Evolutionary conservation across 805 yeast genomes (phyloP).

Genomic region (Saccharomycopsis malanga): DNA sequence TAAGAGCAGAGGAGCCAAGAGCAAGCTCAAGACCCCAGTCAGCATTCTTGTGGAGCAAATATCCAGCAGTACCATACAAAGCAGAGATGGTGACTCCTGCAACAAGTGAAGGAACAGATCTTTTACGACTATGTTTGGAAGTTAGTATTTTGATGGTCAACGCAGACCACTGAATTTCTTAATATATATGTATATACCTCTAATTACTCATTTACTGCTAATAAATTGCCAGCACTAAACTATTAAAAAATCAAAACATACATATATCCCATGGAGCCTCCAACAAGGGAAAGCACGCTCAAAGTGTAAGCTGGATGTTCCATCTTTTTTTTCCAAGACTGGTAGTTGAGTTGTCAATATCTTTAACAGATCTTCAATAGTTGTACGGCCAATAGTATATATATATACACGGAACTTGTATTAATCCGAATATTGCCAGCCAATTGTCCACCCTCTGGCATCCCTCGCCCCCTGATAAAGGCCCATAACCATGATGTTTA

Average conservation of each 20-base stretch:
- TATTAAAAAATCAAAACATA: conserved; percentile 28
- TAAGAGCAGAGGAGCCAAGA: conserved; percentile 57
- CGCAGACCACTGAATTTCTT: neutral
- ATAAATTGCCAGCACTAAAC: too few relatives aligned
- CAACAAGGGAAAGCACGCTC: conserved; percentile 59
- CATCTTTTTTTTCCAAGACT: too few relatives aligned
- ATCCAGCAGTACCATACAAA: conserved; percentile 64
- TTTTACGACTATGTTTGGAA: conserved; percentile 40
- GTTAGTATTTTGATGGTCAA: too few relatives aligned
- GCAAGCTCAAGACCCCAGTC: conserved; percentile 82
- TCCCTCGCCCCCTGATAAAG: too few relatives aligned
- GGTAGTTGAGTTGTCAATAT: too few relatives aligned
- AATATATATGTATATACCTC: neutral
- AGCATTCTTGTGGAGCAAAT: conserved; percentile 61
- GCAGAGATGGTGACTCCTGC: conserved; percentile 65
- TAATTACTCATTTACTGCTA: neutral
- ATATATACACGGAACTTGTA: too few relatives aligned
- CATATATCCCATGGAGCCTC: conserved; percentile 64
- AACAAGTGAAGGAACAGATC: conserved; percentile 70
- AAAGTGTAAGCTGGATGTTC: conserved; percentile 76
- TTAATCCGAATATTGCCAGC: too few relatives aligned
- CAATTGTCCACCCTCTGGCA: too few relatives aligned
- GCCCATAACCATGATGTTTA: too few relatives aligned
- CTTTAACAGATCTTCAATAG: too few relatives aligned
- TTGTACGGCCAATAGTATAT: too few relatives aligned